Base-by-base conservation (phyloP, 768 basidiomycete genomes). In the Hericium alpestre region DNA sequence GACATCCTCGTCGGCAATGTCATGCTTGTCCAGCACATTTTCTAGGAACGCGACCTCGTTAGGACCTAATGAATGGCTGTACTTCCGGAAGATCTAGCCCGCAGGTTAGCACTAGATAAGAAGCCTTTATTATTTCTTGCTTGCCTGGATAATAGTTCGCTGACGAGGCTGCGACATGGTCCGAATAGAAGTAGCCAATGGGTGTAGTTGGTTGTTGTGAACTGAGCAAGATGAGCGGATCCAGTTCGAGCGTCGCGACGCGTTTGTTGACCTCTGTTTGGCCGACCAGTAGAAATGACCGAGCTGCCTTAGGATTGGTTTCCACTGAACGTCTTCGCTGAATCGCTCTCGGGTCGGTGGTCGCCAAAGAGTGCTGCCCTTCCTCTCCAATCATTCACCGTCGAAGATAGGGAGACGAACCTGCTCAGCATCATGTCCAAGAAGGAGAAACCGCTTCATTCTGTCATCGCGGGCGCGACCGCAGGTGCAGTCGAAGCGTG, bases 401-500 rank as follows among this genome's bases (percentile, higher is more conserved):
- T 25, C 25, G 25, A 25, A 25, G 25, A 3, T 25, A 25, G 25
- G 25, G 3, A 25, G 25, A 25, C 25, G 25, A 10, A 32, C 32
- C 27, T 32, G 38, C 53, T 48, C 49, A 20, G 25, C 13, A 22
- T 5, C 43, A 46, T 46, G 43, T 72, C 75, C 52, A 77, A 80
- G 66, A 87, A 82, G 60, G 93, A 94, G 68, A 90, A 90, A 63
- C 88, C 93, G 0, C 39, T 86, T 7, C 90, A 92, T 64, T 90
- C 95, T 13, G 71, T 97, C 73, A 73, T 93, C 57, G 95, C 95
- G 1, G 96, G 96, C 9, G 80, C 91, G 15, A 89, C 87, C 0
- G 95, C 96, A 23, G 95, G 96, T 15, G 93, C 87, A 8, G 77
- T 96, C 57, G 94, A 97, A 75, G 91, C 90, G 88, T 90, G 71